These are phyloP conservation scores for Xylaria sp. DNA, from an alignment of 495 filamentous ascomycete species.

Conservation along the genomic window DNA sequence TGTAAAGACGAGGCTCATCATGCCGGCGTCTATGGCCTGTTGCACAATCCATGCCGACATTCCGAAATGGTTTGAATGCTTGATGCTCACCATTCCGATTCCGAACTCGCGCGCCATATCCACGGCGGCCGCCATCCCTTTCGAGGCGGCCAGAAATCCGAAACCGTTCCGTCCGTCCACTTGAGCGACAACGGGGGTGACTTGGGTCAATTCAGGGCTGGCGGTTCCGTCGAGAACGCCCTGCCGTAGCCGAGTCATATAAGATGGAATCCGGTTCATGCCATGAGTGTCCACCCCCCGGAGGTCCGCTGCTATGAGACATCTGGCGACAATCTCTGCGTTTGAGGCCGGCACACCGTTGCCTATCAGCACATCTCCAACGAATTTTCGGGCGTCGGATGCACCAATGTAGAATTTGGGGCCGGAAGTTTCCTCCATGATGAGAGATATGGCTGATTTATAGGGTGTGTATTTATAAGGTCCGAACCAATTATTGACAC, in stretches of 20 bases:
- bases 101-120: constrained; percentile 69
- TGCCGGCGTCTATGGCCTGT: constrained; percentile 72
- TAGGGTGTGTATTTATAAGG: neutral
- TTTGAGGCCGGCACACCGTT: constrained; percentile 64
- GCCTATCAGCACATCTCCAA: constrained; percentile 32
- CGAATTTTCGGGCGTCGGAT: constrained; percentile 31
- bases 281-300: constrained; percentile 82
- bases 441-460: neutral
- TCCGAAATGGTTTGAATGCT: constrained; percentile 81
- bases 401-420: constrained; percentile 14
- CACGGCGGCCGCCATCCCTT: constrained; percentile 68
- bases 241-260: constrained; percentile 72
- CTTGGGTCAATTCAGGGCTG: constrained; percentile 59
- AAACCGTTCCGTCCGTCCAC: constrained; percentile 78
- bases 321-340: constrained; percentile 65
- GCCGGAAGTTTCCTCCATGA: constrained; percentile 33
- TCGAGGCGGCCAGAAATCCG: constrained; percentile 70
- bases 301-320: constrained; percentile 74
- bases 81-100: constrained; percentile 75
- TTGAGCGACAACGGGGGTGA: constrained; percentile 71
- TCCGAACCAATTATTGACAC: neutral
- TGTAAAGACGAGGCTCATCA: constrained; percentile 81
- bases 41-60: constrained; percentile 82
- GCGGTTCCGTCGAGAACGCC: constrained; percentile 67
- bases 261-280: constrained; percentile 76